Percentiles rank a stretch among this genome's conserved stretches.
Conservation (phyloP, 768 basidiomycete species). For the Boletus patriciae region DNA sequence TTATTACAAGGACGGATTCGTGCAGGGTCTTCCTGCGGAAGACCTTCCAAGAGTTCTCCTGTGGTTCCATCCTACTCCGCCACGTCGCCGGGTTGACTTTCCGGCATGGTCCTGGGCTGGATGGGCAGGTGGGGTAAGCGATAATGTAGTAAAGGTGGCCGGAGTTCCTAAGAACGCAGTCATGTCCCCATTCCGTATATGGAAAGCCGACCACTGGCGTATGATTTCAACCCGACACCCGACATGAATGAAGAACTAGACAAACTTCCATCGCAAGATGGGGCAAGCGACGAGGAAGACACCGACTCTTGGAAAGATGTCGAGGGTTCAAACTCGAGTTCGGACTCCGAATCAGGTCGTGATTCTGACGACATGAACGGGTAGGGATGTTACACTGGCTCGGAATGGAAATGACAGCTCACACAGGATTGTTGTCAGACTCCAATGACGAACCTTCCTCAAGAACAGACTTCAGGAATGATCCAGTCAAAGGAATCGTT, state of each 20-base stretch:
- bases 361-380: not conserved
- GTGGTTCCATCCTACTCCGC: conserved; percentile 5
- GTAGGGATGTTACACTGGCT: not conserved
- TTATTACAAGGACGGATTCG: conserved; percentile 4
- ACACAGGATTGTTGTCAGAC: not conserved
- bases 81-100: conserved; percentile 5
- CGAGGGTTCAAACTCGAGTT: not conserved
- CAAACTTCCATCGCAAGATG: no score
- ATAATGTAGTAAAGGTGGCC: not conserved
- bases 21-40: no score
- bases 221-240: conserved; percentile 8
- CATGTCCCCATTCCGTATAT: conserved; percentile 12
- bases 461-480: not conserved
- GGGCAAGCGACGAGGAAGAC: not conserved
- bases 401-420: not conserved
- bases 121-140: not conserved
- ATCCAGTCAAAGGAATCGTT: no score
- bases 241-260: no score
- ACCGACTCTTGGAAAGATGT: not conserved
- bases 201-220: conserved; percentile 7
- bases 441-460: not conserved
- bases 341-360: not conserved
- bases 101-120: conserved; percentile 14
- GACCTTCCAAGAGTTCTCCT: conserved; percentile 9
- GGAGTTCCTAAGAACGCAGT: not conserved